phyloP scores from a whole-genome alignment of 2,329 filamentous ascomycete genomes.

The Colletotrichum sp. region DNA sequence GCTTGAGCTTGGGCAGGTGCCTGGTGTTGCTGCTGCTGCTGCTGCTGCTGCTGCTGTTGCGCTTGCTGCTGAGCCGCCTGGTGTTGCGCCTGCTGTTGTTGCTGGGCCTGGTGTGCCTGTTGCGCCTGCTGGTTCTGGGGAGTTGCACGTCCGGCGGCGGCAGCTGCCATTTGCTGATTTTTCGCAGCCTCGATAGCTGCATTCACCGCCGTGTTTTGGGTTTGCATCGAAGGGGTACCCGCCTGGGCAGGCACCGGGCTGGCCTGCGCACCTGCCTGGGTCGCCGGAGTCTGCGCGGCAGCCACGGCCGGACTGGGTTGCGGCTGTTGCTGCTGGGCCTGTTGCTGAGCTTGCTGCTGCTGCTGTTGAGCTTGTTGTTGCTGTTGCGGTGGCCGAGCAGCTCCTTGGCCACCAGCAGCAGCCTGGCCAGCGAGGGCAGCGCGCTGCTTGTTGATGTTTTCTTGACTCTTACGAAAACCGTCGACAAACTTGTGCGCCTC shows the following conservation, averaged over 20 bases:
- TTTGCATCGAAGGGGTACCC: conserved; percentile 16
- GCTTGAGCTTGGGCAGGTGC: conserved; percentile 23
- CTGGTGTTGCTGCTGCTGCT: conserved; percentile 27
- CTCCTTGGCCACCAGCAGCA: conserved; percentile 9
- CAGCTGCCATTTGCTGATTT: conserved; percentile 41
- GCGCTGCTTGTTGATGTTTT: conserved; percentile 29
- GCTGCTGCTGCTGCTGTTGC: conserved; percentile 31
- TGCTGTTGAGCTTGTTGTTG: conserved; percentile 24
- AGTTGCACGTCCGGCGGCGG: conserved; percentile 14
- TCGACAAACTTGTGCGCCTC: conserved; percentile 56
- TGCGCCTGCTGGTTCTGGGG: conserved; percentile 29
- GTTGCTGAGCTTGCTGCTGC: conserved; percentile 24
- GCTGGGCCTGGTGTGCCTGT: neutral
- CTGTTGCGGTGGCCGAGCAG: conserved; percentile 20
- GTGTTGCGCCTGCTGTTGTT: conserved; percentile 19
- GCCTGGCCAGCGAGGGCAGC: conserved; percentile 27
- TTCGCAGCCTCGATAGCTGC: conserved; percentile 52
- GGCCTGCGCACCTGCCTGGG: conserved; percentile 27
- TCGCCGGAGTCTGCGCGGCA: conserved; percentile 19
- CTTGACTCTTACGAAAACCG: conserved; percentile 51
- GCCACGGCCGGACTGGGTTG: conserved; percentile 24
- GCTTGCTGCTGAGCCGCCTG: neutral
- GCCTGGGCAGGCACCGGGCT: conserved; percentile 4
- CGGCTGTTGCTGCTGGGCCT: conserved; percentile 28
- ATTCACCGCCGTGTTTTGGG: conserved; percentile 40